Evolutionary conservation across 2,329 filamentous ascomycete genomes (phyloP), one percentile per base, ranked within the genome.

Genomic region (Xylariomycetidae sp.): DNA sequence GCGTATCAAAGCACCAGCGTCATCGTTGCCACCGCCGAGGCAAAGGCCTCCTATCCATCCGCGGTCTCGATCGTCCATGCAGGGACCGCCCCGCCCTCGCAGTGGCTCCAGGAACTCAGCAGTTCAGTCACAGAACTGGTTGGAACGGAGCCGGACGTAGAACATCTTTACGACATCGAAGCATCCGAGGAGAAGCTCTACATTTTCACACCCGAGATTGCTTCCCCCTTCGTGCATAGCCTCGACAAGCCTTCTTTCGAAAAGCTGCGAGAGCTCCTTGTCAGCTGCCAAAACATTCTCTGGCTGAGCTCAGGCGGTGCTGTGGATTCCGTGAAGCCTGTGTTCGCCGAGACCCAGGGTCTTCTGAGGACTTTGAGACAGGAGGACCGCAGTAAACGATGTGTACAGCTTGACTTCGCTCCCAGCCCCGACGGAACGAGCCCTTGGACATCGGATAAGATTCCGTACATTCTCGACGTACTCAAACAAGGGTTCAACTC

Each of bases 151-250:
- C 14, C 27, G 7, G 6, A 14, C 3, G 26, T 36, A 2, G 38
- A 31, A 18, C 10, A 8, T 6, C 32, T 42, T 10, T 12, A 28
- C 8, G 15, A 39, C 2, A 17, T 42, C 2, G 8, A 42, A 22
- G 15, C 34, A 5, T 4, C 5, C 16, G 5, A 32, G 6, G 33
- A 45, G 7, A 31, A 1, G 11, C 18, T 38, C 9, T 39, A 22
- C 27, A 39, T 42, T 13, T 30, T 45, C 29, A 41, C 37, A 3
- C 13, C 38, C 5, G 44, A 45, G 25, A 39, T 47, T 27, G 20
- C 4, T 3, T 26, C 12, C 3, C 40, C 44, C 1, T 41, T 45
- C 23, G 5, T 46, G 17, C 14, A 41, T 11, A 23, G 18, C 11
- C 38, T 46, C 27, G 38, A 40, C 23, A n/a, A 19, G 25, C 20